Evolutionary conservation across 2,329 filamentous ascomycete genomes (phyloP), one percentile per base, ranked within the genome.

Genomic region (Claviceps pazoutovae): DNA sequence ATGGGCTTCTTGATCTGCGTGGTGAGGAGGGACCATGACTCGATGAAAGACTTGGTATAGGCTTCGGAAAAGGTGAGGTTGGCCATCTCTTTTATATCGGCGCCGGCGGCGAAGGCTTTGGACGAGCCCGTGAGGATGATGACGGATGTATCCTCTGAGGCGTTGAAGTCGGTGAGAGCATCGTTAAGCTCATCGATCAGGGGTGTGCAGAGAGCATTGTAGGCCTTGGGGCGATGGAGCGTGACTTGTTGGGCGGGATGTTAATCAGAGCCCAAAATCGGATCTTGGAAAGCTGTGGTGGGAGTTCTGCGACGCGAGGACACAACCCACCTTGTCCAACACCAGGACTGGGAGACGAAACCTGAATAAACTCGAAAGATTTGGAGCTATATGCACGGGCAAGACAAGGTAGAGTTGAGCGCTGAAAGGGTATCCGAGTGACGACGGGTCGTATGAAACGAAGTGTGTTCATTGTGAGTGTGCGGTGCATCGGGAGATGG

Each of bases 11-110:
- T 94, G 66, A 97, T 76, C 56, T 80, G 75, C 19, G 83, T 88
- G 26, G 88, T 86, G 46, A 96, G 79, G 56, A 85, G 77, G 5
- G 89, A 95, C 93, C 93, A 98, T 9, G 82, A 82, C 66, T 95
- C 89, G 68, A 98, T 97, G 69, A 98, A 98, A 64, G 94, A 88
- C 59, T 74, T 81, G 47, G 81, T 86, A 73, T 96, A 97, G 41
- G 93, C 91, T 57, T 84, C 74, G 56, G 86, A 80, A 71, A 98
- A 98, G 51, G 84, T 90, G 41, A 96, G 80, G 55, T 88, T 83
- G 34, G 88, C 86, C 93, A 98, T 98, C 71, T 98, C 93, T 71
- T 97, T 97, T 74, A 98, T 98, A 69, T 98, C 93, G 55, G 93
- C 93, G 49, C 93, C 93, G 45, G 93, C 91, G 34, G 91, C 91